These are phyloP conservation scores for Botrytis squamosa DNA, from an alignment of 2,329 filamentous ascomycete genomes.

Conservation along the genomic window DNA sequence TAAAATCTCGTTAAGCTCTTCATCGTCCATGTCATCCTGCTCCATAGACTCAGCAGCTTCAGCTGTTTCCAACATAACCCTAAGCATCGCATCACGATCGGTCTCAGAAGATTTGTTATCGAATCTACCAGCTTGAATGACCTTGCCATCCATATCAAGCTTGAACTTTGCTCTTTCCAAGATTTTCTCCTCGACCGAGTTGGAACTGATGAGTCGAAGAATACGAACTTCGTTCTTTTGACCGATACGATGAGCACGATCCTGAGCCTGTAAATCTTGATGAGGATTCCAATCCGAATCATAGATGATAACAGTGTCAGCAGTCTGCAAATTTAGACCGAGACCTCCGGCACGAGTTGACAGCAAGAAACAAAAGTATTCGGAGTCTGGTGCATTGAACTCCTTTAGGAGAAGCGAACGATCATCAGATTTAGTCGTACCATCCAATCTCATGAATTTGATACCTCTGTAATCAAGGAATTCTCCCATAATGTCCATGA, in stretches of 20 bases:
- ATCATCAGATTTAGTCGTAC: conserved; percentile 96
- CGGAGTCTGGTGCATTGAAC: conserved; percentile 87
- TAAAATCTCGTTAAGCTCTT: conserved; percentile 92
- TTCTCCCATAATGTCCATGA: conserved; percentile 99
- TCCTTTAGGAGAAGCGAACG: conserved; percentile 83
- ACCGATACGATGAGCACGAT: conserved; percentile 99
- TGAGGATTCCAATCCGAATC: conserved; percentile 99
- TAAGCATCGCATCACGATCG: conserved; percentile 93
- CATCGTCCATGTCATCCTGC: conserved; percentile 97
- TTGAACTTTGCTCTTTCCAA: conserved; percentile 95
- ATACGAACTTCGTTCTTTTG: conserved; percentile 99
- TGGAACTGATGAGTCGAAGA: conserved; percentile 89
- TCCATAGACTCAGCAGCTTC: conserved; percentile 68
- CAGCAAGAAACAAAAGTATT: conserved; percentile 97
- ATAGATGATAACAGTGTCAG: conserved; percentile 99
- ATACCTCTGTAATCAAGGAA: conserved; percentile 83
- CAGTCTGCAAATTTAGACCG: conserved; percentile 93
- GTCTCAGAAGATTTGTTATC: conserved; percentile 99
- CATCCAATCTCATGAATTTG: conserved; percentile 87
- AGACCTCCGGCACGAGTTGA: conserved; percentile 98
- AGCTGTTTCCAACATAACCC: conserved; percentile 85
- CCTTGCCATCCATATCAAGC: conserved; percentile 98
- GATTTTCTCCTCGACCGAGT: conserved; percentile 98
- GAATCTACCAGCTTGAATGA: conserved; percentile 98
- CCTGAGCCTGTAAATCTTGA: conserved; percentile 97